Conservation (phyloP, 108 stramenopile species). For the Stephanodiscus minutulus region DNA sequence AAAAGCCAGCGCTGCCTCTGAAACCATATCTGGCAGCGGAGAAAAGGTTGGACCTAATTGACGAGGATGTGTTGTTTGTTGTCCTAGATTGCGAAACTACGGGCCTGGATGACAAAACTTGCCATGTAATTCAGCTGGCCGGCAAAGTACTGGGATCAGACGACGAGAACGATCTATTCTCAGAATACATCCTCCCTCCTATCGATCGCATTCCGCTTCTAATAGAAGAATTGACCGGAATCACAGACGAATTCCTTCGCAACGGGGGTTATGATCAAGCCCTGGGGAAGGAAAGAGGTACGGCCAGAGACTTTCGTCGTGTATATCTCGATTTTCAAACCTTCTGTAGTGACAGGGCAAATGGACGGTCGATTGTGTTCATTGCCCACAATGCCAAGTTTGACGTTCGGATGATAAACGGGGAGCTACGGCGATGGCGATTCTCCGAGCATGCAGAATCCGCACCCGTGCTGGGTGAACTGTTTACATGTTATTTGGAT, state of each 20-base stretch:
- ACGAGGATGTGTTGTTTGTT: constrained; percentile 32
- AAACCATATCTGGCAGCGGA: not conserved
- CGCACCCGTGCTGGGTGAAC: constrained; percentile 15
- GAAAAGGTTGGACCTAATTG: constrained; percentile 7
- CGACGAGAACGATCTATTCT: constrained; percentile 28
- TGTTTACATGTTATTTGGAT: constrained; percentile 34
- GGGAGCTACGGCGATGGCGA: constrained; percentile 36
- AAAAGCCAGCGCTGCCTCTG: not conserved
- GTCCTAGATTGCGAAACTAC: constrained; percentile 43
- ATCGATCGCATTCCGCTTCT: constrained; percentile 21
- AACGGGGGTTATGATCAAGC: constrained; percentile 24
- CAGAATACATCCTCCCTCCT: constrained; percentile 47
- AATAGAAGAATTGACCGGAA: constrained; percentile 40
- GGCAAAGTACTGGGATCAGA: constrained; percentile 40
- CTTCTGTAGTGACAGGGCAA: constrained; percentile 25
- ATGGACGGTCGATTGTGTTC: constrained; percentile 15
- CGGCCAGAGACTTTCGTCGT: constrained; percentile 22
- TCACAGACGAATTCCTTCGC: constrained; percentile 39
- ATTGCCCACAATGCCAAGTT: constrained; percentile 43
- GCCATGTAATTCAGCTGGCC: constrained; percentile 47
- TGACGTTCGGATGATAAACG: constrained; percentile 36
- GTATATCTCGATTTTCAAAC: constrained; percentile 27
- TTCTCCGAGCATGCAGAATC: constrained; percentile 1
- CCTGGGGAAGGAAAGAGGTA: constrained; percentile 8
- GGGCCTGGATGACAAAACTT: constrained; percentile 19